Base-by-base conservation (phyloP, 2,329 filamentous ascomycete species). In the Fusarium palustre region DNA sequence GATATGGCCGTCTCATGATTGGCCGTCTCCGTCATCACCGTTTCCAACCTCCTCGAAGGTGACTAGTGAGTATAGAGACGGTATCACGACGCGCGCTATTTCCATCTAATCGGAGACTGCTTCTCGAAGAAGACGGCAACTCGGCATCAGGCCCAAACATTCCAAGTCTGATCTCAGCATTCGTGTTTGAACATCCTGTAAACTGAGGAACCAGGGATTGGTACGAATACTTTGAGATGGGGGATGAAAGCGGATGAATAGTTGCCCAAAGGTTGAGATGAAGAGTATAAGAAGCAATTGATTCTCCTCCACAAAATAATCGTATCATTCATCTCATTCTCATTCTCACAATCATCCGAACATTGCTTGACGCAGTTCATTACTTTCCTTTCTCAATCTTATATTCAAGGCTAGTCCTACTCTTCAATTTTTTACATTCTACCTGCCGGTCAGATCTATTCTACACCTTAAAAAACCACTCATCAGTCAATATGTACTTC, bases 331-430 rank as follows among this genome's bases (percentile, higher is more conserved):
- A 53, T 42, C 53, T 62, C 48, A 43, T 11, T 16, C 41, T 63
- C 38, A 53, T 30, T 48, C 47, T 30, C 42, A 38, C 42, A 63
- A n/a, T 47, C 58, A 45, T 38, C 20, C 22, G 47, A 53, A 31
- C 46, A 53, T 65, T 65, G 60, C 62, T 65, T 65, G 61, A 65
- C 53, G 62, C 62, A 65, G 42, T 24, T 36, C 24, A 25, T 42
- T n/a, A 22, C 41, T 9, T n/a, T 65, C 43, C 28, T 38, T 6
- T 15, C 36, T 49, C 15, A 36, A 33, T 22, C 18, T 39, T 34
- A n/a, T 13, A 30, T 39, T 43, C 33, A 43, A 41, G 59, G 59
- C 61, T 64, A 64, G 61, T 39, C 61, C 59, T 58, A 42, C 49
- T 28, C 25, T 41, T 45, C 18, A 38, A 65, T 22, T 34, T 33